Evolutionary conservation across 2,329 filamentous ascomycete species (phyloP), one percentile per base, ranked within the genome.

Genomic region (Exophiala calicioides): DNA sequence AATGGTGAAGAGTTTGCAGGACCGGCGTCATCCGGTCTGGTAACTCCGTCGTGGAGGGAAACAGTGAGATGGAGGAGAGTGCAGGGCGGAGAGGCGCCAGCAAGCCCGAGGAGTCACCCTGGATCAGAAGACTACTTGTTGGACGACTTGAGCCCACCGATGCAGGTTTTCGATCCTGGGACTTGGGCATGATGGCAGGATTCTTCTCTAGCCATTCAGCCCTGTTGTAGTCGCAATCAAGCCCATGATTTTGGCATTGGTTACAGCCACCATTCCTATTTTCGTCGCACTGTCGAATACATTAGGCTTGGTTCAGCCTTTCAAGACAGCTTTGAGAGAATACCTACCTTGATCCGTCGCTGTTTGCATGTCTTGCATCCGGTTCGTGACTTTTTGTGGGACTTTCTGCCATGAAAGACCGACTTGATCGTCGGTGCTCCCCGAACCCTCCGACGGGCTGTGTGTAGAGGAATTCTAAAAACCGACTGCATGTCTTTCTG

Each of bases 351-450:
- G 36, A 54, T 36, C 23, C 44, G 43, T 30, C 52, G 39, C 21
- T 40, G 38, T 23, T 54, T 54, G 29, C 52, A 54, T 12, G 34
- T 44, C 29, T 19, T 46, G 33, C 52, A 54, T 3, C 52, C 52
- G 1, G 23, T 18, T 5, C 52, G 38, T 19, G 43, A 47, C 24
- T 54, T 54, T 21, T 29, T 51, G 24, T 54, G 52, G 20, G 47
- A 37, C 35, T 39, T 49, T 30, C 52, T 45, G 15, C 41, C 35
- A 38, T 38, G 38, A 24, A 50, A 24, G 5, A 26, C n/a, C 15
- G 24, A 21, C 24, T 33, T 34, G 47, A 10, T 20, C 23, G 18
- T 30, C 9, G 27, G 15, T 9, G n/a, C 6, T 16, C 10, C 12
- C 30, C 19, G 6, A 12, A 26, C 9, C 7, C 3, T 21, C 35